Evolutionary conservation across 176 grass and related monocot genomes (phyloP).

Genomic region (Chrysopogon serrulatus): DNA sequence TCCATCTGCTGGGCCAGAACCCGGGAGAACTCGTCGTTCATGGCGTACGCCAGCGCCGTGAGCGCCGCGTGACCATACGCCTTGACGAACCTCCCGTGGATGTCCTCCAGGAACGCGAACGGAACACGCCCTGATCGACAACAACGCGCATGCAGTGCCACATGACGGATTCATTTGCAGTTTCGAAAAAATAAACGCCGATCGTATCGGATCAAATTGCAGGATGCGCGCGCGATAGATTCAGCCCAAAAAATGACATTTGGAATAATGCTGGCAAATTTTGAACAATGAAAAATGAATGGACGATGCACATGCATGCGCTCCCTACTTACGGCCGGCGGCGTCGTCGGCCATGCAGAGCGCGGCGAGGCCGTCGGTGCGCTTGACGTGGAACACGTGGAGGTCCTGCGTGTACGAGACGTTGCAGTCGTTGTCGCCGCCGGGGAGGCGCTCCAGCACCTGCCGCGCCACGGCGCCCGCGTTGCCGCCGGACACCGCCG

Average conservation of each 20-base stretch:
- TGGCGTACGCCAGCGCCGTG: constrained; percentile 67
- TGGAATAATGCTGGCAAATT: no score
- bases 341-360: constrained; percentile 89
- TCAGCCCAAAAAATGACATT: no score
- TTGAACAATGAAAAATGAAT: no score
- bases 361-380: constrained; percentile 68
- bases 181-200: no score
- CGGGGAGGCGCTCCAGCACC: constrained; percentile 62
- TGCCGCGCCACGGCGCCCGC: constrained; percentile 58
- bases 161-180: no score
- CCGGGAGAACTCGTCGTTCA: constrained; percentile 94
- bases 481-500: constrained; percentile 39
- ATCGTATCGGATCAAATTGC: neutral
- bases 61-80: constrained; percentile 70
- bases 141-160: neutral
- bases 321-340: neutral
- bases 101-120: constrained; percentile 78
- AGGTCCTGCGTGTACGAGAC: constrained; percentile 89
- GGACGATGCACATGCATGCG: no score
- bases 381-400: constrained; percentile 69
- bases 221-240: no score
- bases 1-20: constrained; percentile 83
- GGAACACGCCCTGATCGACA: constrained; percentile 61
- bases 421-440: constrained; percentile 46
- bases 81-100: constrained; percentile 75